A percentile compares a stretch with the other conserved stretches of the same genome.
Evolutionary conservation across 164 flowering plant genomes (phyloP).

Genomic region (Stephania yunnanensis): DNA sequence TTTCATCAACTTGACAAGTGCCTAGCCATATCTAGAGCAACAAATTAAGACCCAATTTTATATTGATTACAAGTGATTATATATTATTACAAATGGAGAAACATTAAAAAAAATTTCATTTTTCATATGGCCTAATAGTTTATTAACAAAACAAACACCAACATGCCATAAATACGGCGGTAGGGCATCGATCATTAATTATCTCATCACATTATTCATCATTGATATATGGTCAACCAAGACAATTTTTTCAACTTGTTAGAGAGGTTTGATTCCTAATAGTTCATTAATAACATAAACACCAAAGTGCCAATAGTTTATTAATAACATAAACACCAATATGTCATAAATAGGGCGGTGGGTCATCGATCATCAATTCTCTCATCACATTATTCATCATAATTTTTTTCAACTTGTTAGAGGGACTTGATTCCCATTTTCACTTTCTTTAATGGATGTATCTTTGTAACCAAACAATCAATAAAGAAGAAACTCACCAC

Average conservation of each 20-base stretch:
- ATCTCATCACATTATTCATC: conserved; percentile 17
- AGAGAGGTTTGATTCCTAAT: conserved; percentile 17
- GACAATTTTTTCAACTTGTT: conserved; percentile 17
- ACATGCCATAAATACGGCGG: conserved; percentile 18
- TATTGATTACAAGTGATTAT: neutral
- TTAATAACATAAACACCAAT: conserved; percentile 1
- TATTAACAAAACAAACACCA: neutral
- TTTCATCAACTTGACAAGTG: neutral
- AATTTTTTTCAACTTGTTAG: conserved; percentile 16
- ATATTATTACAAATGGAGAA: neutral
- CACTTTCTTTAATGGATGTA: neutral
- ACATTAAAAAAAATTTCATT: neutral
- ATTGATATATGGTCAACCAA: conserved; percentile 19
- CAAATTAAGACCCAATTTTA: neutral
- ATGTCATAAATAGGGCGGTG: conserved; percentile 17
- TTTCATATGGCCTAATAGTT: neutral
- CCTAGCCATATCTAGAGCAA: neutral
- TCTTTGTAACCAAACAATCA: conserved; percentile 20
- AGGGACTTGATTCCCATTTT: conserved; percentile 16
- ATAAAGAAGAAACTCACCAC: conserved; percentile 17
- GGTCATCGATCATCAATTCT: conserved; percentile 5
- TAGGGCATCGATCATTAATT: conserved; percentile 7
- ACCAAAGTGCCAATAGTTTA: too few species aligned
- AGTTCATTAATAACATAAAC: too few species aligned
- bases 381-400: conserved; percentile 15